A percentile compares a stretch with the other conserved stretches of the same genome.
Conservation (phyloP, 2,329 filamentous ascomycete genomes). For the Exophiala bonariae region DNA sequence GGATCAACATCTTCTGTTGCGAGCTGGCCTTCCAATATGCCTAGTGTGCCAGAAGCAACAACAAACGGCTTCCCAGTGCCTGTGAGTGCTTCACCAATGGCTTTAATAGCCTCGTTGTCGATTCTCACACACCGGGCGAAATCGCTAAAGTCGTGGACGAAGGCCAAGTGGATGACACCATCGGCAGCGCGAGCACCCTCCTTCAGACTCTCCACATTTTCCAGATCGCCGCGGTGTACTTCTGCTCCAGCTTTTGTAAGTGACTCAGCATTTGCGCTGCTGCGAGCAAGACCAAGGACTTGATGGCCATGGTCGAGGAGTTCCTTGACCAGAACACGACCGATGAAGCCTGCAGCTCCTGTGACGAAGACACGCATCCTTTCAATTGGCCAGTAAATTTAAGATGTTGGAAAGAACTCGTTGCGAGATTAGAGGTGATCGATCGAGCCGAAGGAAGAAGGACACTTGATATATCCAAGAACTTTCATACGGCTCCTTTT, state of each 20-base stretch:
- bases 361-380: slow-evolving; percentile 43
- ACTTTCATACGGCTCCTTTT: too few species aligned
- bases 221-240: slow-evolving; percentile 36
- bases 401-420: too few species aligned
- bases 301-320: slow-evolving; percentile 41
- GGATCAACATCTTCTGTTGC: slow-evolving; percentile 33
- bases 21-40: slow-evolving; percentile 28
- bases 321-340: slow-evolving; percentile 39
- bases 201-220: slow-evolving; percentile 37
- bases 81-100: slow-evolving; percentile 36
- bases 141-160: slow-evolving; percentile 43
- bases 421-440: too few species aligned
- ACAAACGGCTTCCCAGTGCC: slow-evolving; percentile 38
- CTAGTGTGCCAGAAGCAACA: slow-evolving; percentile 38
- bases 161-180: slow-evolving; percentile 44
- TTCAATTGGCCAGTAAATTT: too few species aligned
- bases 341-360: slow-evolving; percentile 47
- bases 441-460: too few species aligned
- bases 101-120: slow-evolving; percentile 38
- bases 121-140: slow-evolving; percentile 29
- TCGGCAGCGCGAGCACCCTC: slow-evolving; percentile 35
- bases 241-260: slow-evolving; percentile 36
- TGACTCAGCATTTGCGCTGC: slow-evolving; percentile 30
- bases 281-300: slow-evolving; percentile 44
- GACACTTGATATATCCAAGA: too few species aligned